These are phyloP conservation scores for Zymoseptoria passerinii DNA, from an alignment of 2,329 filamentous ascomycete genomes.

Conservation along the genomic window DNA sequence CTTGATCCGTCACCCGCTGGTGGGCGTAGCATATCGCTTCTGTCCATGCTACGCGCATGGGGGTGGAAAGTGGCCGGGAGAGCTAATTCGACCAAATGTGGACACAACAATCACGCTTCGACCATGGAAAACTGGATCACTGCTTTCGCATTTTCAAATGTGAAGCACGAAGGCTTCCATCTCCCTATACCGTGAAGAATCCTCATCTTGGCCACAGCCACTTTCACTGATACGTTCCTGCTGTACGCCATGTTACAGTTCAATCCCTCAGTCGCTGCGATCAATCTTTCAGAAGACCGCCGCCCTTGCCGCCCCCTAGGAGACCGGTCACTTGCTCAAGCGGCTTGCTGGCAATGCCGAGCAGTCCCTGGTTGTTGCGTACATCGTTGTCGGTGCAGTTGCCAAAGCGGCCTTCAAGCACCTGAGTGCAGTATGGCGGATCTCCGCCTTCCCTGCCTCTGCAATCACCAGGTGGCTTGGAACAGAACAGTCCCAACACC, in stretches of 20 bases:
- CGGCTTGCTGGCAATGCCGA: background rate
- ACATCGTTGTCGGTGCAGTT: conserved; percentile 2
- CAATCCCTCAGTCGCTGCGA: background rate
- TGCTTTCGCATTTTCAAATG: too few species aligned
- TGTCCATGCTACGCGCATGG: too few species aligned
- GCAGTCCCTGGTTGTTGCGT: background rate
- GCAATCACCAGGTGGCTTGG: conserved; percentile 13
- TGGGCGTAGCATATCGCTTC: too few species aligned
- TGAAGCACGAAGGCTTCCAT: too few species aligned
- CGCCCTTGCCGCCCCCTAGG: background rate
- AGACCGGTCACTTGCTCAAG: background rate
- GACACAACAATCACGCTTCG: too few species aligned
- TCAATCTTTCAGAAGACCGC: background rate
- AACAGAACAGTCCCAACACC: conserved; percentile 13
- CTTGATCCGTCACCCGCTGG: too few species aligned
- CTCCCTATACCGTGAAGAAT: too few species aligned
- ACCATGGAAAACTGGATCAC: too few species aligned
- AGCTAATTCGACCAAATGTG: too few species aligned
- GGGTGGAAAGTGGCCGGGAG: too few species aligned
- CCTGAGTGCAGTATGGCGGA: background rate
- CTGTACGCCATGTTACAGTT: background rate
- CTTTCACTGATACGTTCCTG: too few species aligned
- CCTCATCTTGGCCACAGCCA: too few species aligned
- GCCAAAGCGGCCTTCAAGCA: background rate
- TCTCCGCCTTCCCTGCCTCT: conserved; percentile 3